These are phyloP conservation scores for Cynanchum wilfordii DNA, from an alignment of 257 asterid species.

Conservation along the genomic window DNA sequence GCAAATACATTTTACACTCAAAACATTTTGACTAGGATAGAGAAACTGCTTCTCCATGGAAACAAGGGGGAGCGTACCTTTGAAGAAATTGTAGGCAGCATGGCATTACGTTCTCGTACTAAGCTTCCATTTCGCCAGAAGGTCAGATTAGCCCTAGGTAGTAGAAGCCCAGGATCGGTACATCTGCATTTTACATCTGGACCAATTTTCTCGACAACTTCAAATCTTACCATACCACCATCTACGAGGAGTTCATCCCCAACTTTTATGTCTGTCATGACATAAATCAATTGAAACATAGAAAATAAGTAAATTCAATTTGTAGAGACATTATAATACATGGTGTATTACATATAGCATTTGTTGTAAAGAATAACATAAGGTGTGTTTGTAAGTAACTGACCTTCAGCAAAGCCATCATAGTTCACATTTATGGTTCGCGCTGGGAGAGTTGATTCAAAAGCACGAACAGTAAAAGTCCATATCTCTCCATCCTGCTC, in stretches of 20 bases:
- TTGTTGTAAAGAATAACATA: background rate
- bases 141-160: conserved; percentile 96
- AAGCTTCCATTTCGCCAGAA: conserved; percentile 95
- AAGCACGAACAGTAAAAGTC: conserved; percentile 94
- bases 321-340: background rate
- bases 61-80: conserved; percentile 43
- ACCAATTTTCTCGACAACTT: conserved; percentile 91
- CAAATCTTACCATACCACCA: conserved; percentile 99
- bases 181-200: conserved; percentile 96
- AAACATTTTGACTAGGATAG: background rate
- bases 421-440: conserved; percentile 78
- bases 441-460: conserved; percentile 70
- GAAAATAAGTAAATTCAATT: conserved; percentile 10
- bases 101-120: conserved; percentile 95
- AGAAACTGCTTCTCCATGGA: background rate
- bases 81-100: conserved; percentile 96
- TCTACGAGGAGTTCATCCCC: conserved; percentile 96
- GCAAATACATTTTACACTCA: background rate
- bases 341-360: background rate
- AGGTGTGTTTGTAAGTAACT: conserved; percentile 1
- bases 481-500: conserved; percentile 94
- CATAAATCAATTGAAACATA: conserved; percentile 8
- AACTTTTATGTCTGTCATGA: conserved; percentile 64
- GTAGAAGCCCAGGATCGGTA: conserved; percentile 91
- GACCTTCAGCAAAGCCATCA: conserved; percentile 98